phyloP scores from a whole-genome alignment of 164 flowering plant species.

The Malania oleifera region DNA sequence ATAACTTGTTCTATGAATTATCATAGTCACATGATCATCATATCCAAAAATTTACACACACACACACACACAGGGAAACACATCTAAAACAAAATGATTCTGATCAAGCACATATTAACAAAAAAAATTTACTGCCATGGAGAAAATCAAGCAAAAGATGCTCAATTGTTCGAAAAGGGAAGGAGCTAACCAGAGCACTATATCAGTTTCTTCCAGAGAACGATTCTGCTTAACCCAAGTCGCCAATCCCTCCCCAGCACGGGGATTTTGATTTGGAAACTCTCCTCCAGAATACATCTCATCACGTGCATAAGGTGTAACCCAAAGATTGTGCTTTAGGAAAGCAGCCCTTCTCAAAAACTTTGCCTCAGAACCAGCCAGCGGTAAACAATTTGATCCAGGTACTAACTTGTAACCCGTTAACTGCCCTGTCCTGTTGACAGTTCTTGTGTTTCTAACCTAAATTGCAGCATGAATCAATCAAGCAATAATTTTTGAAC shows the following conservation, averaged over 20 bases:
- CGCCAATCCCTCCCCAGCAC: slow-evolving; percentile 71
- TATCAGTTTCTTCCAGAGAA: slow-evolving; percentile 67
- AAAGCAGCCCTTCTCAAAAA: slow-evolving; percentile 81
- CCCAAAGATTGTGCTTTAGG: slow-evolving; percentile 91
- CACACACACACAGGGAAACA: too few species aligned
- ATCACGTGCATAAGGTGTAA: slow-evolving; percentile 58
- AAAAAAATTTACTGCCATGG: too few species aligned
- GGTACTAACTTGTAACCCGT: slow-evolving; percentile 86
- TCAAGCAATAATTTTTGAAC: too few species aligned
- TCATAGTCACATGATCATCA: too few species aligned
- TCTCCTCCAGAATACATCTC: slow-evolving; percentile 88
- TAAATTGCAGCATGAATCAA: too few species aligned
- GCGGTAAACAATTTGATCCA: slow-evolving; percentile 81
- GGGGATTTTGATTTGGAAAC: slow-evolving; percentile 93
- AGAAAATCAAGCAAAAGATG: too few species aligned
- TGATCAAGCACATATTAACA: too few species aligned
- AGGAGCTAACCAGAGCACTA: slow-evolving; percentile 75
- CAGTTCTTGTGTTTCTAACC: slow-evolving; percentile 80
- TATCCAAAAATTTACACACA: too few species aligned
- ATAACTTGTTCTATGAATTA: too few species aligned
- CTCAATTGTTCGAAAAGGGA: too few species aligned
- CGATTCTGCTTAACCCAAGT: slow-evolving; percentile 79
- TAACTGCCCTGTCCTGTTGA: slow-evolving; percentile 76
- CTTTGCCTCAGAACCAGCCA: slow-evolving; percentile 80
- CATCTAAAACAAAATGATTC: too few species aligned